phyloP scores from a whole-genome alignment of 1,284 basidiomycete species.

The Leccinum griseonigrum region DNA sequence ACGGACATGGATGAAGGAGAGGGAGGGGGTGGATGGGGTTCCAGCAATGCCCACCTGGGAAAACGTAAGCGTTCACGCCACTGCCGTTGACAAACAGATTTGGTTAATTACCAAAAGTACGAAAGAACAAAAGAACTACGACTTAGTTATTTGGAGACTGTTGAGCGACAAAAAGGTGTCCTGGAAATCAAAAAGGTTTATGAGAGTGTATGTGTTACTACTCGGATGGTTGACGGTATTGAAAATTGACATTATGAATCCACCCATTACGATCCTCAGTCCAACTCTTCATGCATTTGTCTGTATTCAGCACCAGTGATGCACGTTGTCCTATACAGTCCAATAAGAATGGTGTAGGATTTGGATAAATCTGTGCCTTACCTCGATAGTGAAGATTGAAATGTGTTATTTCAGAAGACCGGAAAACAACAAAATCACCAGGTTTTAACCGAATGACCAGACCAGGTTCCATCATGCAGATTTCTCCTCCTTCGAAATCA shows the following conservation, averaged over 20 bases:
- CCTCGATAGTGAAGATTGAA: conserved; percentile 11
- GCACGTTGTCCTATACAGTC: not conserved
- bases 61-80: no score
- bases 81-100: no score
- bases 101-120: no score
- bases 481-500: conserved; percentile 1
- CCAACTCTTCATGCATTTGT: not conserved
- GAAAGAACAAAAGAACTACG: no score
- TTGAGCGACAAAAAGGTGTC: no score
- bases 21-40: no score
- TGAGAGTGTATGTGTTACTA: no score
- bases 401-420: conserved; percentile 3
- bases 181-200: no score
- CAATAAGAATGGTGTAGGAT: not conserved
- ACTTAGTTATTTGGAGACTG: no score
- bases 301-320: conserved; percentile 4
- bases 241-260: not conserved
- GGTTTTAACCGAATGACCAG: conserved; percentile 1
- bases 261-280: not conserved
- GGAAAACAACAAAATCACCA: conserved; percentile 6
- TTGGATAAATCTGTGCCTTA: not conserved
- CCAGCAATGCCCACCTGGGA: no score
- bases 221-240: not conserved
- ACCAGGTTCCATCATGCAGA: conserved; percentile 4
- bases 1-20: not conserved